A percentile compares a stretch with the other conserved stretches of the same genome.
Conservation (phyloP, 1,139 yeast genomes). For the Kodamaea suecica region DNA sequence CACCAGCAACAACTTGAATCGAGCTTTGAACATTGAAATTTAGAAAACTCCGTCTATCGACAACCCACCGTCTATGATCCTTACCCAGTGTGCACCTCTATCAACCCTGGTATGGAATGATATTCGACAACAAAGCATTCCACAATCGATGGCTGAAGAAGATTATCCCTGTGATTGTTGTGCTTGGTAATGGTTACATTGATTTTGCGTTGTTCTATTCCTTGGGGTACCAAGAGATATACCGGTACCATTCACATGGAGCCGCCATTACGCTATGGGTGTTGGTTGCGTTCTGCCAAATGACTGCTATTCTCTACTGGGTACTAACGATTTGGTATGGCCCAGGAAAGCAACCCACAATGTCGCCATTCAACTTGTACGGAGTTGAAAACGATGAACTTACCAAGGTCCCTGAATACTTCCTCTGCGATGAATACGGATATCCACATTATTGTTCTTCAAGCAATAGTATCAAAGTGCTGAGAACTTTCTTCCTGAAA, state of each 20-base stretch:
- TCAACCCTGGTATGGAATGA: slow-evolving; percentile 11
- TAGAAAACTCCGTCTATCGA: no score
- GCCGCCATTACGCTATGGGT: slow-evolving; percentile 39
- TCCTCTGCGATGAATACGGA: slow-evolving; percentile 58
- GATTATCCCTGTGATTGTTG: slow-evolving; percentile 23
- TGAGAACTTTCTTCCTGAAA: slow-evolving; percentile 57
- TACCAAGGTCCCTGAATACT: slow-evolving; percentile 41
- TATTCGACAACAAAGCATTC: slow-evolving; percentile 12
- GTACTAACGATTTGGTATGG: slow-evolving; percentile 24
- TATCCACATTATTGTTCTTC: slow-evolving; percentile 59
- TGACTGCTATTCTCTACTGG: slow-evolving; percentile 33
- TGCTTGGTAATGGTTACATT: slow-evolving; percentile 28
- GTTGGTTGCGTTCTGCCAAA: slow-evolving; percentile 26
- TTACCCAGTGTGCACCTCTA: no score
- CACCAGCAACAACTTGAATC: no score
- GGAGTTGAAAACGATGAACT: slow-evolving; percentile 19
- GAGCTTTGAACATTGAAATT: no score
- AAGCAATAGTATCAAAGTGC: slow-evolving; percentile 52
- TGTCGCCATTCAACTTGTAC: slow-evolving; percentile 29
- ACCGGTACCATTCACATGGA: slow-evolving; percentile 27
- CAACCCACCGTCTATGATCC: no score
- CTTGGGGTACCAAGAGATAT: slow-evolving; percentile 38
- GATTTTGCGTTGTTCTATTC: slow-evolving; percentile 34
- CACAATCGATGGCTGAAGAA: slow-evolving; percentile 13
- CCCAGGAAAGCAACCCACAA: slow-evolving; percentile 31